Conservation (phyloP, 2,329 filamentous ascomycete species). For the Berkeleyomyces basicola region DNA sequence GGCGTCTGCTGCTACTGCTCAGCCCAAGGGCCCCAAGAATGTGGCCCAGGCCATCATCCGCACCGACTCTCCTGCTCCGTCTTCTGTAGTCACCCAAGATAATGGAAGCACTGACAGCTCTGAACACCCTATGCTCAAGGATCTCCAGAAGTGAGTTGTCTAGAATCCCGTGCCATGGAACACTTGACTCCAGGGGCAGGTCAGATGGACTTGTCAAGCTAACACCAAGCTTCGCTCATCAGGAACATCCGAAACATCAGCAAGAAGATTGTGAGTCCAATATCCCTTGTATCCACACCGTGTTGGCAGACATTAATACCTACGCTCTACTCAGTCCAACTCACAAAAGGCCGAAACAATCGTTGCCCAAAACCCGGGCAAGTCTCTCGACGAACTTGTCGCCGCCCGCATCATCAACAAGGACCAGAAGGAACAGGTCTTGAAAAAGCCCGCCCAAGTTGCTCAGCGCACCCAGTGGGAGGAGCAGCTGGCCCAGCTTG, state of each 20-base stretch:
- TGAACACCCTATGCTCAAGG: constrained; percentile 70
- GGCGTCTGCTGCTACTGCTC: constrained; percentile 40
- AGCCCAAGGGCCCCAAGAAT: constrained; percentile 50
- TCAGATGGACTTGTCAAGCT: not conserved
- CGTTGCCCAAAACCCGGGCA: constrained; percentile 50
- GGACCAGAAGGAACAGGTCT: constrained; percentile 61
- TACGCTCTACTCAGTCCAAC: constrained; percentile 35
- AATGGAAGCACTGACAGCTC: constrained; percentile 42
- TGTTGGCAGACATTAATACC: not conserved
- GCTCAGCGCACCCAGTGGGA: constrained; percentile 52
- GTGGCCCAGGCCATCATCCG: constrained; percentile 33
- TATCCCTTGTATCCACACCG: constrained; percentile 8
- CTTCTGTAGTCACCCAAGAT: constrained; percentile 27
- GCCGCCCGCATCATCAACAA: constrained; percentile 56
- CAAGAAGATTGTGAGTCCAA: constrained; percentile 72
- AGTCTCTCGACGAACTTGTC: constrained; percentile 58
- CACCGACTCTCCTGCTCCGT: constrained; percentile 38
- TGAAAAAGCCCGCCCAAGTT: constrained; percentile 60
- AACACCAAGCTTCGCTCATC: constrained; percentile 14
- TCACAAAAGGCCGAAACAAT: constrained; percentile 56
- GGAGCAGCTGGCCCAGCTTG: constrained; percentile 57
- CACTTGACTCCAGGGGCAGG: not conserved
- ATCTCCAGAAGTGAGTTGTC: constrained; percentile 65
- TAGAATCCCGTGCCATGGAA: not conserved
- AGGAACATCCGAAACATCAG: constrained; percentile 82